Conservation (phyloP, 2,329 filamentous ascomycete genomes). For the Colletotrichum paranaense region DNA sequence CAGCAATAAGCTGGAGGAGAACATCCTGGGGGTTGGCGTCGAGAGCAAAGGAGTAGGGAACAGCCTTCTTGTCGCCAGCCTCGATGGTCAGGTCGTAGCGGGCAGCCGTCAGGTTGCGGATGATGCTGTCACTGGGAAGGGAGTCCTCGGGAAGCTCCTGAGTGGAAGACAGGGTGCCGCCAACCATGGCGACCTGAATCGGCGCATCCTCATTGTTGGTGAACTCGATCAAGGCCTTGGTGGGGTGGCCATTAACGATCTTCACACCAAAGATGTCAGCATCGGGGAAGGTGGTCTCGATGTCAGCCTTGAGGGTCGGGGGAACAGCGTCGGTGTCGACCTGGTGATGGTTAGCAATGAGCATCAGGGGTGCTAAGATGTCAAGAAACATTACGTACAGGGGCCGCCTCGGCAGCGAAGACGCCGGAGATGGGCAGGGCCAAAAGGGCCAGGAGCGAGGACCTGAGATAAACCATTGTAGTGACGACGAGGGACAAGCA, state of each 20-base stretch:
- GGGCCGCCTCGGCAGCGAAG: constrained; percentile 65
- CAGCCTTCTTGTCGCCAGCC: constrained; percentile 78
- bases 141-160: constrained; percentile 61
- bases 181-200: constrained; percentile 80
- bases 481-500: constrained; percentile 15
- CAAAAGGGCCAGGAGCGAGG: constrained; percentile 77
- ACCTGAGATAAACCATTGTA: constrained; percentile 80
- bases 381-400: constrained; percentile 56
- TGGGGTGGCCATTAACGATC: constrained; percentile 91
- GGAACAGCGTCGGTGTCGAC: constrained; percentile 38
- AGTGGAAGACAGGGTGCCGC: constrained; percentile 76
- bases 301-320: constrained; percentile 67
- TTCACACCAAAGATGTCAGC: constrained; percentile 93
- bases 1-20: constrained; percentile 78
- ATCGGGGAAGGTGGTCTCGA: constrained; percentile 72
- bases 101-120: constrained; percentile 87
- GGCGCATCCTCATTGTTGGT: constrained; percentile 84
- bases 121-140: constrained; percentile 63
- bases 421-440: constrained; percentile 75
- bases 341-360: constrained; percentile 31
- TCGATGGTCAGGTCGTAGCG: constrained; percentile 80
- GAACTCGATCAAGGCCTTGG: constrained; percentile 84
- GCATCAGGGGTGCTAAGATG: background rate
- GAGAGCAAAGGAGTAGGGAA: constrained; percentile 87
- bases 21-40: constrained; percentile 96